Conservation (phyloP, 352 stramenopile species). For the Globisporangium takayamanum region DNA sequence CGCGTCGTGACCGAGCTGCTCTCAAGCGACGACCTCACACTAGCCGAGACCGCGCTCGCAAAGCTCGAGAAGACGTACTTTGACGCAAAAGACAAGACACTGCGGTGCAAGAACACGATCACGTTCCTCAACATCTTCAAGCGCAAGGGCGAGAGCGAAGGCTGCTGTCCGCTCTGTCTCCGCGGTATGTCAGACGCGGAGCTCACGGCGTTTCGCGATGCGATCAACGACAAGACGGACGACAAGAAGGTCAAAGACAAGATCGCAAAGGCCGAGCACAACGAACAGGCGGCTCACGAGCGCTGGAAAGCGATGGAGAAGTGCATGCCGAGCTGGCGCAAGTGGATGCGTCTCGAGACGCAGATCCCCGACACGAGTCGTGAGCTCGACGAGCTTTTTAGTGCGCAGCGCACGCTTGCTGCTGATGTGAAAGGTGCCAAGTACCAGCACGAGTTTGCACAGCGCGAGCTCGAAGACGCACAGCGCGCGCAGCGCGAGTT, state of each 20-base stretch:
- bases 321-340: constrained; percentile 61
- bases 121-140: constrained; percentile 82
- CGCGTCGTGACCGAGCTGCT: constrained; percentile 40
- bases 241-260: constrained; percentile 72
- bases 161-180: constrained; percentile 72
- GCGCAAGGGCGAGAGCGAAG: constrained; percentile 73
- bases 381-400: constrained; percentile 46
- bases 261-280: constrained; percentile 54
- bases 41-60: constrained; percentile 42
- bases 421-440: constrained; percentile 51
- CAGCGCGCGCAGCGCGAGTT: constrained; percentile 30
- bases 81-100: constrained; percentile 77
- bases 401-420: constrained; percentile 33
- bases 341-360: constrained; percentile 47
- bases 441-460: constrained; percentile 4
- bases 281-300: constrained; percentile 35
- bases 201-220: constrained; percentile 47
- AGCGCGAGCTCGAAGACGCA: constrained; percentile 28
- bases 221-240: constrained; percentile 71
- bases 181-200: constrained; percentile 54
- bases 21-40: constrained; percentile 32
- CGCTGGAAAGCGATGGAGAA: constrained; percentile 55
- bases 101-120: constrained; percentile 76
- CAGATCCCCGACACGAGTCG: constrained; percentile 37
- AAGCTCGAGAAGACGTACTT: constrained; percentile 59